phyloP scores from a whole-genome alignment of 306 rosid species.

The Corylus americana region DNA sequence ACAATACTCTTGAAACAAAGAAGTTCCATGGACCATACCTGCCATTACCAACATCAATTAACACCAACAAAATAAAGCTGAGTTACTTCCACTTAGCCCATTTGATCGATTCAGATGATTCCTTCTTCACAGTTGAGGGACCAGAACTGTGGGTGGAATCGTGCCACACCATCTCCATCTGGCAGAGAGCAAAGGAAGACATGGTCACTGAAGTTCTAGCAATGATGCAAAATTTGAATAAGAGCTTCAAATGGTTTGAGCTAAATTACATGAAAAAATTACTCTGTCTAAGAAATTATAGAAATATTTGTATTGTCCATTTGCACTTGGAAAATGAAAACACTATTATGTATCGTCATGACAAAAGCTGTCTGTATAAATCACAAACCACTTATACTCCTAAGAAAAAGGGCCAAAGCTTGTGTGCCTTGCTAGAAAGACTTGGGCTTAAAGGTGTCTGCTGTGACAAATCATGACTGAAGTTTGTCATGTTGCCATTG shows the following conservation, averaged over 20 bases:
- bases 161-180: constrained; percentile 97
- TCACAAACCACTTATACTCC: background rate
- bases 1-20: background rate
- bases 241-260: constrained; percentile 15
- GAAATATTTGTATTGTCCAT: background rate
- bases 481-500: constrained; percentile 8
- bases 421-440: constrained; percentile 14
- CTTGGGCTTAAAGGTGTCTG: constrained; percentile 1
- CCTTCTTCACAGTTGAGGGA: constrained; percentile 58
- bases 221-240: constrained; percentile 18
- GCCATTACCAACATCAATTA: constrained; percentile 8
- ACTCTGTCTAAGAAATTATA: background rate
- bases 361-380: background rate
- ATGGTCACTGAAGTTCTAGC: constrained; percentile 21
- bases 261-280: background rate
- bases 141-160: constrained; percentile 50
- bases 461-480: constrained; percentile 10
- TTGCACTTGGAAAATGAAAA: background rate
- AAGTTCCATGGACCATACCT: constrained; percentile 18
- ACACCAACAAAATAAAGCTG: constrained; percentile 19
- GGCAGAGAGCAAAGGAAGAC: constrained; percentile 31
- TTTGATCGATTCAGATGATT: constrained; percentile 57
- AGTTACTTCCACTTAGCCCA: constrained; percentile 80
- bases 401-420: constrained; percentile 13
- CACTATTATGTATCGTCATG: background rate